phyloP scores from a whole-genome alignment of 73 alveolate species.

The Blepharisma stoltei region DNA sequence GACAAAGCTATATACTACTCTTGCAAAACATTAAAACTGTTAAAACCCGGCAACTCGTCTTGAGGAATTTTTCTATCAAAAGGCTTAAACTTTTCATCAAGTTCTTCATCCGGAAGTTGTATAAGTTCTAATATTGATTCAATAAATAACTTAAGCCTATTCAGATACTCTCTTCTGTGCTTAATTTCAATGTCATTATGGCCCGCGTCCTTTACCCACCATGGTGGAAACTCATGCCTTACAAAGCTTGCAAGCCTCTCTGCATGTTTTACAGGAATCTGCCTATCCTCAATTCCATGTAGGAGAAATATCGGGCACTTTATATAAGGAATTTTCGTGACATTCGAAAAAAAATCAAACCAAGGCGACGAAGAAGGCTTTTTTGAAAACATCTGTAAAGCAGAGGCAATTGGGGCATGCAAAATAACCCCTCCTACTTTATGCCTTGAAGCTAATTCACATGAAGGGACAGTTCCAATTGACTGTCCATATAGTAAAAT shows the following conservation, averaged over 20 bases:
- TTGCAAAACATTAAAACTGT: too few species aligned
- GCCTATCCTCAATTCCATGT: slow-evolving; percentile 53
- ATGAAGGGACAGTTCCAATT: slow-evolving; percentile 52
- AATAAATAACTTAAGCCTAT: slow-evolving; percentile 22
- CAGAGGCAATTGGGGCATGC: slow-evolving; percentile 43
- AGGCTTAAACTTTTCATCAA: too few species aligned
- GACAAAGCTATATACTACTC: too few species aligned
- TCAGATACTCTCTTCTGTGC: slow-evolving; percentile 40
- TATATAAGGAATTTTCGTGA: slow-evolving; percentile 35
- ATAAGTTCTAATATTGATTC: not conserved
- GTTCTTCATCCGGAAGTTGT: too few species aligned
- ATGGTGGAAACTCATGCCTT: slow-evolving; percentile 16
- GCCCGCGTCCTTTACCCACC: slow-evolving; percentile 45
- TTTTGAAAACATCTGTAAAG: slow-evolving; percentile 30
- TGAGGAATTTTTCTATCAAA: too few species aligned
- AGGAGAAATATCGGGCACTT: slow-evolving; percentile 43
- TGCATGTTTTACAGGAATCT: slow-evolving; percentile 32
- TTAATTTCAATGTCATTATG: slow-evolving; percentile 49
- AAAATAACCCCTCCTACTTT: slow-evolving; percentile 41
- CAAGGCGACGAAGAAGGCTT: slow-evolving; percentile 5
- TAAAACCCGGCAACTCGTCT: too few species aligned
- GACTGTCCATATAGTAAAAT: slow-evolving; percentile 50
- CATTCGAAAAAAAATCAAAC: slow-evolving; percentile 46
- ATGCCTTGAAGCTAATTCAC: slow-evolving; percentile 34
- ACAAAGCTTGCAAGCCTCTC: slow-evolving; percentile 20